A percentile compares a stretch with the other conserved stretches of the same genome.
Evolutionary conservation across 169 alveolate genomes (phyloP).

Genomic region (Plasmodium gonderi): DNA sequence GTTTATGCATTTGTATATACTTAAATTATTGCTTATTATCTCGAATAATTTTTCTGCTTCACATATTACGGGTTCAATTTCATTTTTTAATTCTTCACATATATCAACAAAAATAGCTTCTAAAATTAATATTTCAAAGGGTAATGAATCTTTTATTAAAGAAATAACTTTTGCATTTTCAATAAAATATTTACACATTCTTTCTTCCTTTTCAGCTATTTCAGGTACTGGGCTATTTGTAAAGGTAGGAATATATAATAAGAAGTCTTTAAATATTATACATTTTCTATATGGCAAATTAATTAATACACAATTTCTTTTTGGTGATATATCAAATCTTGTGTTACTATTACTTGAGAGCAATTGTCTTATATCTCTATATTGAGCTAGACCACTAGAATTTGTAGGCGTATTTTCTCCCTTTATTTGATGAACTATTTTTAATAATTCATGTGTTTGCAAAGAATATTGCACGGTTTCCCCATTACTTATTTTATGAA

Average conservation of each 20-base stretch:
- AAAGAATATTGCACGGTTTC: slow-evolving; percentile 39
- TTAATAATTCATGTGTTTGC: slow-evolving; percentile 68
- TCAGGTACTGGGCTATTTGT: slow-evolving; percentile 57
- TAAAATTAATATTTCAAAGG: slow-evolving; percentile 79
- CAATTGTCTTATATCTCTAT: slow-evolving; percentile 74
- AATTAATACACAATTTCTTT: slow-evolving; percentile 64
- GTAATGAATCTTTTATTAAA: slow-evolving; percentile 72
- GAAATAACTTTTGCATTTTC: slow-evolving; percentile 73
- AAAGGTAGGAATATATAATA: slow-evolving; percentile 63
- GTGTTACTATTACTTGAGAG: slow-evolving; percentile 52
- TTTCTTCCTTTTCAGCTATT: slow-evolving; percentile 61
- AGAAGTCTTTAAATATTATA: slow-evolving; percentile 67
- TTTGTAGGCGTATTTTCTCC: slow-evolving; percentile 66
- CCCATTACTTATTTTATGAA: slow-evolving; percentile 71
- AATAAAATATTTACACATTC: slow-evolving; percentile 64
- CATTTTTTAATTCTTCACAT: slow-evolving; percentile 77
- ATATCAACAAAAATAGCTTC: slow-evolving; percentile 81
- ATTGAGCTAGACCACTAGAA: slow-evolving; percentile 75
- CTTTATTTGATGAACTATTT: slow-evolving; percentile 67
- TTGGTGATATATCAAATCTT: slow-evolving; percentile 73
- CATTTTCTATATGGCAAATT: slow-evolving; percentile 72
- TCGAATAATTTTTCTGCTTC: slow-evolving; percentile 77
- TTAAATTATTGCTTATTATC: slow-evolving; percentile 77
- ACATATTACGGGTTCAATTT: slow-evolving; percentile 76
- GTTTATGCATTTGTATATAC: slow-evolving; percentile 78